phyloP scores from a whole-genome alignment of 1,284 basidiomycete genomes.

The Hemileia vastatrix region DNA sequence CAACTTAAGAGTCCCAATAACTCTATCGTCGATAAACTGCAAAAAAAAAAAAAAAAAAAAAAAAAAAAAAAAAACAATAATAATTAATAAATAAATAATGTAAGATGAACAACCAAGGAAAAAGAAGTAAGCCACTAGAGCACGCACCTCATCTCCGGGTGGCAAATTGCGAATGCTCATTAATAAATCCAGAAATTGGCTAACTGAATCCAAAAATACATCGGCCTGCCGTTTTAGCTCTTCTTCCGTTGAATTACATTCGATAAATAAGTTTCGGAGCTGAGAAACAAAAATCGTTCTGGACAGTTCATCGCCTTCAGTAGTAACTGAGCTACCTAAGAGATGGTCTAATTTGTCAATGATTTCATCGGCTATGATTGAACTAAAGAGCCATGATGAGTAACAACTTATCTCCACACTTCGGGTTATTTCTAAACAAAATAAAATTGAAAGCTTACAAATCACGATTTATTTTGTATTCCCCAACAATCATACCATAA shows the following conservation, averaged over 20 bases:
- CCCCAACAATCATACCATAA: slow-evolving; percentile 20
- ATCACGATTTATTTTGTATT: slow-evolving; percentile 15
- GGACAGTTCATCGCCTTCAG: slow-evolving; percentile 52
- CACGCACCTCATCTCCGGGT: slow-evolving; percentile 61
- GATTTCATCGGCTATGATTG: slow-evolving; percentile 71
- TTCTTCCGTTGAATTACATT: slow-evolving; percentile 64
- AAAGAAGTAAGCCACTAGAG: not conserved
- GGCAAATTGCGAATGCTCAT: slow-evolving; percentile 85
- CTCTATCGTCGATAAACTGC: slow-evolving; percentile 75
- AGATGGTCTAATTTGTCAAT: slow-evolving; percentile 85
- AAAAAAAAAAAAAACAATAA: not conserved
- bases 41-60: not conserved
- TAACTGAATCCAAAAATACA: slow-evolving; percentile 75
- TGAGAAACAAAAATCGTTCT: slow-evolving; percentile 88
- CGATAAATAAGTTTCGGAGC: slow-evolving; percentile 75
- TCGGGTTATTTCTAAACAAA: not conserved
- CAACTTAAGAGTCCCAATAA: slow-evolving; percentile 78
- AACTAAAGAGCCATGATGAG: slow-evolving; percentile 27
- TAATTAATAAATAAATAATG: not conserved
- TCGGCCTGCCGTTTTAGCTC: slow-evolving; percentile 66
- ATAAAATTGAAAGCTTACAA: not conserved
- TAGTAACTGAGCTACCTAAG: slow-evolving; percentile 65
- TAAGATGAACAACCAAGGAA: not conserved
- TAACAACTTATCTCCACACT: not conserved
- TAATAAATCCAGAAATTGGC: slow-evolving; percentile 87